Evolutionary conservation across 2,329 filamentous ascomycete species (phyloP), one percentile per base, ranked within the genome.

Genomic region (Akanthomyces muscarius): DNA sequence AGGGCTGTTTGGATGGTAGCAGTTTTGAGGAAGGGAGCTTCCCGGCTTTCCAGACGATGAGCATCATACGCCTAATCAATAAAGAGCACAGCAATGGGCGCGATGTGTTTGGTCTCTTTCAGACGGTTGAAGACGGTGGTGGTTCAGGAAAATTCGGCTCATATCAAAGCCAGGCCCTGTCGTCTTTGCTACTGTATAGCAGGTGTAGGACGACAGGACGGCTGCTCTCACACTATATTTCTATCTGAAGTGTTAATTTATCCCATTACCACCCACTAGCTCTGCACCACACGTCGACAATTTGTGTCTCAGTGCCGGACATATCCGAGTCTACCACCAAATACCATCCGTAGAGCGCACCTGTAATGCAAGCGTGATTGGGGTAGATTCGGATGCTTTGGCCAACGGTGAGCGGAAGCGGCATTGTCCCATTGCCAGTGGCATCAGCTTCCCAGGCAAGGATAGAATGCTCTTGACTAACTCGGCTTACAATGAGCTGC

Each of bases 381-480:
- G 86, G 85, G 73, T 82, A 87, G 0, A 89, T 74, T 62, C 80
- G 72, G 1, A 74, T 65, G 1, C 47, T 67, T 5, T 74, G 68
- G 0, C 72, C 86, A 55, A 88, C 73, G 6, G 73, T 66, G 38
- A 88, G 68, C 2, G 77, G 74, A 11, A 82, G 69, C 1, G 66
- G 58, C 0, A 61, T 56, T 0, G 64, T 3, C 0, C n/a, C 13
- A 0, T 38, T 14, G 21, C 53, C 5, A 1, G 72, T 66, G 50
- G 77, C 70, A 0, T 52, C 58, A n/a, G n/a, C 63, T 44, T 77
- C 74, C 80, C 83, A 87, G 0, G 77, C 76, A 51, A 88, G 67
- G 42, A 88, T 82, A 0, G 83, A 84, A 71, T 89, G 87, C 68
- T 89, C 87, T 67, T 89, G 87, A 61, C 84, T 86, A n/a, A 89